These are phyloP conservation scores for Trichoderma gracile DNA, from an alignment of 2,329 filamentous ascomycete species.

Conservation along the genomic window DNA sequence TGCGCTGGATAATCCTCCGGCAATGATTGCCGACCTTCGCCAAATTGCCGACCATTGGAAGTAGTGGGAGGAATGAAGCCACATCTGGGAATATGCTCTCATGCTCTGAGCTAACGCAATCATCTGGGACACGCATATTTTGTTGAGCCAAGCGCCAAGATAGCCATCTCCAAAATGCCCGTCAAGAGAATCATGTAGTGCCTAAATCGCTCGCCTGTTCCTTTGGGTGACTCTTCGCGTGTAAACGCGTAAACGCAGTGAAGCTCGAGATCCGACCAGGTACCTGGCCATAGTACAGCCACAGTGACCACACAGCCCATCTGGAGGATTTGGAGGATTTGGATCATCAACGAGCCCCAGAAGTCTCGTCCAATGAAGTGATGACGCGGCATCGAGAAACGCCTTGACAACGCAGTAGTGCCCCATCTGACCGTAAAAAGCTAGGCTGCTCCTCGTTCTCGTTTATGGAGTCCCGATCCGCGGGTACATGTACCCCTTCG, in stretches of 20 bases:
- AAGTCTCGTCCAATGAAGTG: not conserved
- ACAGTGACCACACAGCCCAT: no score
- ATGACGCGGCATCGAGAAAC: not conserved
- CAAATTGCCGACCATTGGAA: constrained; percentile 24
- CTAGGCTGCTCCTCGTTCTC: constrained; percentile 12
- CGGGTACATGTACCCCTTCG: not conserved
- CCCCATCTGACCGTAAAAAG: not conserved
- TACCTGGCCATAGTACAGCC: no score
- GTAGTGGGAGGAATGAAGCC: not conserved
- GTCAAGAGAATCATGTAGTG: no score
- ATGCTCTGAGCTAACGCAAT: not conserved
- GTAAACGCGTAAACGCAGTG: no score
- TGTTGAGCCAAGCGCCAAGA: no score
- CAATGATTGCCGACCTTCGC: constrained; percentile 21
- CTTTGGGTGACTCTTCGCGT: no score
- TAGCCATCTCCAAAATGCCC: no score
- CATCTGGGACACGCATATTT: not conserved
- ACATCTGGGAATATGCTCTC: not conserved
- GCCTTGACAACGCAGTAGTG: not conserved
- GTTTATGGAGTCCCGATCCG: not conserved
- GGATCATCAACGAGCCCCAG: not conserved
- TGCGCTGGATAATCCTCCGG: constrained; percentile 24
- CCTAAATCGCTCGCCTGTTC: no score
- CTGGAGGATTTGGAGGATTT: not conserved
- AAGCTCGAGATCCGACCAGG: no score